phyloP scores from a whole-genome alignment of 1,139 yeast species.

The Blastobotrys aristatus region DNA sequence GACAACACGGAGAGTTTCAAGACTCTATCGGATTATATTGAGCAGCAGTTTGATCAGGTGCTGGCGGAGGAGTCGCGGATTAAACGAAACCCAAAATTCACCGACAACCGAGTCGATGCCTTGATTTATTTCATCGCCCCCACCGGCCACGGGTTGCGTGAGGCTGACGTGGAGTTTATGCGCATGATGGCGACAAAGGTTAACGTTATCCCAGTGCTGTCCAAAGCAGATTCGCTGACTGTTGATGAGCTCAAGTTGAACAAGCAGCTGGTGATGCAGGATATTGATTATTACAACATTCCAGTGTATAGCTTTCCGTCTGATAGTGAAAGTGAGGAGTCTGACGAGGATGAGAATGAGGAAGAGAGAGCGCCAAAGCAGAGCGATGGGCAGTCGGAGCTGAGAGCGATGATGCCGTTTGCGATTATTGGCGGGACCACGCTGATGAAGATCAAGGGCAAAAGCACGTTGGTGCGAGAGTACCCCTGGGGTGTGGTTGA shows the following conservation, averaged over 20 bases:
- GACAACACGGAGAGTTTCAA: slow-evolving; percentile 62
- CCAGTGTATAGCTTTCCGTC: slow-evolving; percentile 82
- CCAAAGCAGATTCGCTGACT: slow-evolving; percentile 85
- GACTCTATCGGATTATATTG: slow-evolving; percentile 71
- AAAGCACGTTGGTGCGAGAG: slow-evolving; percentile 52
- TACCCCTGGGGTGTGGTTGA: slow-evolving; percentile 95
- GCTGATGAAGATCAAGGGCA: slow-evolving; percentile 51
- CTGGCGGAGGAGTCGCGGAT: slow-evolving; percentile 91
- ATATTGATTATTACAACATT: slow-evolving; percentile 71
- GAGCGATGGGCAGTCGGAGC: slow-evolving; percentile 41
- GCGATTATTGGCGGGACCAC: slow-evolving; percentile 69
- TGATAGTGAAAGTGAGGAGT: slow-evolving; percentile 41
- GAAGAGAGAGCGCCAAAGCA: slow-evolving; percentile 48
- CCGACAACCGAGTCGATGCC: slow-evolving; percentile 71
- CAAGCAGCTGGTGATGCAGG: slow-evolving; percentile 65
- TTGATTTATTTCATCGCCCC: slow-evolving; percentile 66
- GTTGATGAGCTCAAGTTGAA: slow-evolving; percentile 64
- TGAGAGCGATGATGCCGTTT: slow-evolving; percentile 76
- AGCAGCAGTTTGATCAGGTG: slow-evolving; percentile 89
- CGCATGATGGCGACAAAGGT: slow-evolving; percentile 72
- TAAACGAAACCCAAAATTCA: slow-evolving; percentile 77
- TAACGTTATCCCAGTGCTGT: slow-evolving; percentile 80
- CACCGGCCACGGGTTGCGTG: slow-evolving; percentile 74
- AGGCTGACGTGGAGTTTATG: slow-evolving; percentile 74
- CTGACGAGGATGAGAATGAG: slow-evolving; percentile 52